Base-by-base conservation (phyloP, 2,329 filamentous ascomycete genomes). In the Calonectria pauciramosa region DNA sequence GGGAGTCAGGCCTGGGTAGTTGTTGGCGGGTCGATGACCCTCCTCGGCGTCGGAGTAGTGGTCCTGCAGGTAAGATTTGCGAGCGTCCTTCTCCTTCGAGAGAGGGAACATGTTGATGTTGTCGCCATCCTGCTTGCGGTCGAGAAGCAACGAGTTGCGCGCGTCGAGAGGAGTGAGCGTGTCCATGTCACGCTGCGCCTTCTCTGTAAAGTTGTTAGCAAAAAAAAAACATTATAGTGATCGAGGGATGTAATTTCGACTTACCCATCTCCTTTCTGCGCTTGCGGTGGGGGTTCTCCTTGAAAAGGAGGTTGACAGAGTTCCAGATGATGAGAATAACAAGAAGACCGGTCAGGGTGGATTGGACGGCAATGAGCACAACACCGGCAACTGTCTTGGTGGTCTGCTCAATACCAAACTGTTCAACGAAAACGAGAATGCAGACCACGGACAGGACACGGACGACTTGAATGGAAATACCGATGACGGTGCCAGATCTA, bases 301-400 rank as follows among this genome's bases (percentile, higher is more conserved):
- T 94, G 90, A 92, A 93, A 86, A 93, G 96, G 68, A 93, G 90
- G 80, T 95, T 94, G 82, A 98, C 92, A 60, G 95, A 95, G 82
- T 99, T 99, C 87, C 96, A 94, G 14, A 91, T 91, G 80, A 99
- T 98, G 36, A 99, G 89, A 67, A 99, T 94, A 4, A 95, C 96
- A 71, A 99, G 89, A 30, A 95, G 85, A 75, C 91, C 96, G 8
- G 96, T 98, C 78, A 99, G 87, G 0, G 93, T 91, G 0, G 95
- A 95, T 86, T 99, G 97, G 7, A 99, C 90, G n/a, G 93, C 95
- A 78, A 99, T 97, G 73, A 99, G 90, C 20, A 96, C 95, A n/a
- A 99, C 92, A 70, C 97, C 97, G 20, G 95, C 96, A 65, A 99
- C 91, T 0, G 97, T 99, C 88, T 98, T 95, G 13, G 96, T 98